Evolutionary conservation across 805 yeast species (phyloP).

Genomic region (Blastobotrys peoriensis): DNA sequence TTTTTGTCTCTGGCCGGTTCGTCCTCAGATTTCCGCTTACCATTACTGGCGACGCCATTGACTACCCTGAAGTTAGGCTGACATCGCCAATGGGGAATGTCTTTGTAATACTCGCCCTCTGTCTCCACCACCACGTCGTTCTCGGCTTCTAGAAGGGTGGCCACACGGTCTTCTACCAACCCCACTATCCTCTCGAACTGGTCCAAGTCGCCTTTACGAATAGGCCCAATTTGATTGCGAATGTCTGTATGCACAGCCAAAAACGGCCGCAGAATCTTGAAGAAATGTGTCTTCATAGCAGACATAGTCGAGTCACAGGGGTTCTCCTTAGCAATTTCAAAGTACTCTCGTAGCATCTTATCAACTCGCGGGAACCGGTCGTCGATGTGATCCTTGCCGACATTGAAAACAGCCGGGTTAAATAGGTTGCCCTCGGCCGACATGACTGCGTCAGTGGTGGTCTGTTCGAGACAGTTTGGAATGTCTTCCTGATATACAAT

Average conservation of each 20-base stretch:
- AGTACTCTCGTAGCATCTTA: conserved; percentile 73
- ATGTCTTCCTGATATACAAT: conserved; percentile 85
- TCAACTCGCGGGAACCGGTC: conserved; percentile 83
- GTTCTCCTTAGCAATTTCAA: conserved; percentile 63
- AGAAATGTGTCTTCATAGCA: conserved; percentile 89
- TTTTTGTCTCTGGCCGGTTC: too few species aligned
- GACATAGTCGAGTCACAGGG: conserved; percentile 68
- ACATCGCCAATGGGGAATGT: conserved; percentile 90
- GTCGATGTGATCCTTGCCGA: conserved; percentile 39
- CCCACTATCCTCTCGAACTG: conserved; percentile 52
- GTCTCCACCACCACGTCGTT: conserved; percentile 51
- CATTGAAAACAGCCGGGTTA: conserved; percentile 83
- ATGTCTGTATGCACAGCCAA: conserved; percentile 70
- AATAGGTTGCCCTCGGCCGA: conserved; percentile 92
- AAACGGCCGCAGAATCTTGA: conserved; percentile 79
- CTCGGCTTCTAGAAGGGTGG: conserved; percentile 43
- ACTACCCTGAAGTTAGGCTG: conserved; percentile 94
- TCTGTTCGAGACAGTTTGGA: conserved; percentile 54
- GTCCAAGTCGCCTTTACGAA: conserved; percentile 40
- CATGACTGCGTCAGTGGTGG: conserved; percentile 88
- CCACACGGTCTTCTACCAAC: conserved; percentile 63
- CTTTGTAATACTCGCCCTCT: conserved; percentile 67
- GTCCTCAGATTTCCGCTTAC: conserved; percentile 19
- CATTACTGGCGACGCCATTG: conserved; percentile 52
- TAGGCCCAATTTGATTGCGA: conserved; percentile 61